Percentiles rank a stretch among this genome's conserved stretches.
Conservation (phyloP, 2,329 filamentous ascomycete species). For the Colletotrichum karsti region DNA sequence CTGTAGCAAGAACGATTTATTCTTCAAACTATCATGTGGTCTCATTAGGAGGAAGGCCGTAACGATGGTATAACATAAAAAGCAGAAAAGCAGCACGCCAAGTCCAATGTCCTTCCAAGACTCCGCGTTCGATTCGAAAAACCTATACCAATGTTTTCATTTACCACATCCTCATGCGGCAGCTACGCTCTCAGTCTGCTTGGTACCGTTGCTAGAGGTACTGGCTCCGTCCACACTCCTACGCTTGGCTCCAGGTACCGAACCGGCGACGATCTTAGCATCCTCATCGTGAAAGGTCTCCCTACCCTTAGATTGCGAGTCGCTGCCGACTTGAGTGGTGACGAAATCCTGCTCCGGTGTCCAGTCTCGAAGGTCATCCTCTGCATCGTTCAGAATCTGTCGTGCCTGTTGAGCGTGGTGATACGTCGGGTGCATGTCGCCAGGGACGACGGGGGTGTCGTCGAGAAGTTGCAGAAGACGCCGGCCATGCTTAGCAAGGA, state of each 20-base stretch:
- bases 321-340: constrained; percentile 4
- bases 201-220: not conserved
- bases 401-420: constrained; percentile 73
- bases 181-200: constrained; percentile 4
- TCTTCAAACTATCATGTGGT: not conserved
- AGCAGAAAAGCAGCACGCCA: not conserved
- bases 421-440: constrained; percentile 78
- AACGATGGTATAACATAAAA: constrained; percentile 12
- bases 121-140: not conserved
- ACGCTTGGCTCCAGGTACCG: not conserved
- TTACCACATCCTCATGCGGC: not conserved
- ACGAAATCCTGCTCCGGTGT: constrained; percentile 50
- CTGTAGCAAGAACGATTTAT: not conserved
- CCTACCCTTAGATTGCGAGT: constrained; percentile 9
- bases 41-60: constrained; percentile 12
- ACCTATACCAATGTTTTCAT: not conserved
- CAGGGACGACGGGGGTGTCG: constrained; percentile 88
- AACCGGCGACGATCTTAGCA: constrained; percentile 8
- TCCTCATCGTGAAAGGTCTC: constrained; percentile 14
- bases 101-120: not conserved
- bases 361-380: constrained; percentile 87
- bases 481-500: constrained; percentile 90
- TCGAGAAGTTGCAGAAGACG: constrained; percentile 87
- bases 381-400: constrained; percentile 90
- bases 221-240: not conserved